A percentile compares a stretch with the other conserved stretches of the same genome.
phyloP scores from a whole-genome alignment of 2,329 filamentous ascomycete genomes.

The Aspergillus oerlinghausenensis region DNA sequence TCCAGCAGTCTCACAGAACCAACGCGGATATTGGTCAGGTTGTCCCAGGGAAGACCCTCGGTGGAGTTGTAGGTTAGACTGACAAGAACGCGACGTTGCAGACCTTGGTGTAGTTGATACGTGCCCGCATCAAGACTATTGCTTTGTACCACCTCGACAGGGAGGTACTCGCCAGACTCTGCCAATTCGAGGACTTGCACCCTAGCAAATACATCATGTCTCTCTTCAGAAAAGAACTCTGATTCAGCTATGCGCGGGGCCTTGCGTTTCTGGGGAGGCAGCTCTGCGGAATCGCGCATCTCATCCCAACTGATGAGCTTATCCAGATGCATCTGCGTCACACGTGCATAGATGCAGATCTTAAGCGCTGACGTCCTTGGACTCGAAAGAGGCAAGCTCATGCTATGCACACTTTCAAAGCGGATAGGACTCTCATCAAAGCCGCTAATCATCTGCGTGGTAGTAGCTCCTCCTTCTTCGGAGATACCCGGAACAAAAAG shows the following conservation, averaged over 20 bases:
- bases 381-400: conserved; percentile 82
- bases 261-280: conserved; percentile 54
- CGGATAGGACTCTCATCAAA: conserved; percentile 90
- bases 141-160: conserved; percentile 86
- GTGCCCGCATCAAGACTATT: conserved; percentile 80
- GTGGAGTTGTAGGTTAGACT: conserved; percentile 89
- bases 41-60: conserved; percentile 82
- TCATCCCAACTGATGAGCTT: conserved; percentile 98
- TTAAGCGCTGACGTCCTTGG: conserved; percentile 71
- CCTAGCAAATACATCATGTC: conserved; percentile 85
- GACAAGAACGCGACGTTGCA: conserved; percentile 83
- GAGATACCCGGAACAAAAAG: conserved; percentile 91
- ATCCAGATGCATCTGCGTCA: conserved; percentile 90
- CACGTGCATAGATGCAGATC: conserved; percentile 85
- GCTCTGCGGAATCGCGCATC: conserved; percentile 71
- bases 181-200: conserved; percentile 88
- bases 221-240: conserved; percentile 89
- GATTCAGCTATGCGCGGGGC: conserved; percentile 75
- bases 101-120: conserved; percentile 90
- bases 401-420: conserved; percentile 97
- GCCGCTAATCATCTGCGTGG: conserved; percentile 86
- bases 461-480: conserved; percentile 86
- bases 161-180: conserved; percentile 83
- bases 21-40: conserved; percentile 70
- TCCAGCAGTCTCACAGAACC: conserved; percentile 81